Base-by-base conservation (phyloP, 2,329 filamentous ascomycete species). In the Fusarium staphyleae region DNA sequence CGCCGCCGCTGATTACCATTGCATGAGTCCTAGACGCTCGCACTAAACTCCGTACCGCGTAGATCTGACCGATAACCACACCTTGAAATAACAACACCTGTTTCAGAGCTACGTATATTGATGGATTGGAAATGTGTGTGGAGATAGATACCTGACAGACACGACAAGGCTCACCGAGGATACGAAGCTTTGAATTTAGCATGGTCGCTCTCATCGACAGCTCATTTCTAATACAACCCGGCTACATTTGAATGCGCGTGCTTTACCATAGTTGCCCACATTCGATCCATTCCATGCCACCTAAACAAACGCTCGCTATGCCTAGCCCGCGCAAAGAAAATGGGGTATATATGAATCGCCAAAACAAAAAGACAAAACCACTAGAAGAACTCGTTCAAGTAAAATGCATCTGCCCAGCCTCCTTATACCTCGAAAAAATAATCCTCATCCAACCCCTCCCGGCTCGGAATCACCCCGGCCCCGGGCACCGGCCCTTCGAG, bases 371-470 rank as follows among this genome's bases (percentile, higher is more conserved):
- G 63, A 48, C 52, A 59, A 65, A 36, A 42, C 48, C 47, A 48
- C 55, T 29, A 29, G 52, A 42, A 24, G 42, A 48, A 41, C 55
- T 36, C 14, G 19, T 13, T 8, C 22, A 24, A 24, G 41, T 15
- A 15, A 29, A 24, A 32, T 15, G 15, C 7, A 12, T 26, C 29
- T 22, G 18, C 32, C 3, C 16, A 5, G n/a, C 11, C 15, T 14
- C 16, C 28, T 57, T 44, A 89, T 35, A 90, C 81, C 72, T 93
- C 90, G 76, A 96, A 98, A 75, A 89, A 97, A 73, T 96, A 99
- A 72, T 97, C 89, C 62, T 96, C 91, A 72, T 96, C 91, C 62
- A 98, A 73, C 1, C 90, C 93, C 65, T 95, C 89, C 46, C 95
- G 80, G 67, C 86, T 89, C 3, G 95, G 93, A 59, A 96, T 85